Base-by-base conservation (phyloP, 1,139 yeast genomes). In the Diutina pseudorugosa region DNA sequence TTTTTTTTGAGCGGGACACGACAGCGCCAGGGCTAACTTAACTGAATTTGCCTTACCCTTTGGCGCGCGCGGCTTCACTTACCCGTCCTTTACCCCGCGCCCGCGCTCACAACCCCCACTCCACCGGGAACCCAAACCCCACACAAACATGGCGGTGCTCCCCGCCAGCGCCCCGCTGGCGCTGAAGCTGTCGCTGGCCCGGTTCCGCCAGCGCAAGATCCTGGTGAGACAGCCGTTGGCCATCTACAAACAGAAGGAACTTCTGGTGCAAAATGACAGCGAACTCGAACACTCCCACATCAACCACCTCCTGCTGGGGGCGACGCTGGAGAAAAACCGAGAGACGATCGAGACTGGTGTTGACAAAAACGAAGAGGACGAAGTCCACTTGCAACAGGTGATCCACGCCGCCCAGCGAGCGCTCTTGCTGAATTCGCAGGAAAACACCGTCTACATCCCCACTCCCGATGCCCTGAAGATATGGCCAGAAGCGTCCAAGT, bases 301-400 rank as follows among this genome's bases (percentile, higher is more conserved):
- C 23, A 71, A 73, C 58, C 78, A 74, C 59, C 61, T 74, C 41
- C 71, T 63, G 57, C 79, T 79, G 56, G 60, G 51, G 18, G 55
- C 54, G 19, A 7, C 40, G n/a, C 83, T 81, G 53, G 85, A 81
- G 56, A 80, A 77, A 60, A 96, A 87, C 63, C 80, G 98, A 52
- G 97, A 91, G 58, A 69, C 88, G 30, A 81, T 93, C 51, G 99
- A 93, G 62, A 93, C 98, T 6, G 99, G 99, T 67, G 98, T 93
- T 51, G 99, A 93, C 65, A 93, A 94, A 65, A 90, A 89, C 60
- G 99, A 93, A 67, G 98, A 93, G 68, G 95, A 89, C 64, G 98
- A 93, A 68, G 95, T 88, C 52, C 98, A 93, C 77, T 76, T 93
- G 58, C 96, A 91, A 66, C 91, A 87, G 57, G 97, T 93, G 48